Evolutionary conservation across 192 early-diverging fungal genomes (phyloP), one percentile per base, ranked within the genome.

Genomic region (Linderina pennispora): DNA sequence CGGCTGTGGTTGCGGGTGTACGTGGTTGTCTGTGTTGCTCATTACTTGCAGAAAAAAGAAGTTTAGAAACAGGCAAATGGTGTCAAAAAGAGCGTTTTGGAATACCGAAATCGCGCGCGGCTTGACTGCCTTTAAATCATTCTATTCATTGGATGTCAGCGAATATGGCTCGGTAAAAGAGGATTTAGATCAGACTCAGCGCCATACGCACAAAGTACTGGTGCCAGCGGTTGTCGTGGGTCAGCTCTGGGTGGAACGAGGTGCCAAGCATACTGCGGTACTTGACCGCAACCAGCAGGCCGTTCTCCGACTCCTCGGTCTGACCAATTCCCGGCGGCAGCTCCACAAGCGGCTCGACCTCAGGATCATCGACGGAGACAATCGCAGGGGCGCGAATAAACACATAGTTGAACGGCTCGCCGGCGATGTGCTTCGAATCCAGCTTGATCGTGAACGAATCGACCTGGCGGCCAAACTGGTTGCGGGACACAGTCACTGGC

Each of bases 331-430:
- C 66, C 7, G 67, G 54, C 19, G 62, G 63, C 22, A 96, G 60
- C 49, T 62, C 65, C 23, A 80, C 83, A 5, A 99, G 52, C 2
- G 92, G 75, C 74, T 87, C 62, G 4, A 97, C 86, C 15, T 79
- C 78, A 3, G 75, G 72, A 46, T 85, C 75, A 14, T 88, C 61
- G 23, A 79, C 58, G 18, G 82, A 77, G 16, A 77, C 62, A 48
- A 99, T 85, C 13, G 94, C 78, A 11, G 96, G 96, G 2, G 94
- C 96, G 48, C 96, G 85, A 63, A 99, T 99, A 60, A 99, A 99
- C 13, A 97, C 87, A 19, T 72, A 82, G 21, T 74, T 77, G 34
- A 83, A 80, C 5, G 65, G 66, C 26, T 28, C 40, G 2, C 32
- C 40, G 1, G 24, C 36, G 32, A 87, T 34, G n/a, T 65, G 77